Conservation (phyloP, 129 eudicot species). For the Centella asiatica region DNA sequence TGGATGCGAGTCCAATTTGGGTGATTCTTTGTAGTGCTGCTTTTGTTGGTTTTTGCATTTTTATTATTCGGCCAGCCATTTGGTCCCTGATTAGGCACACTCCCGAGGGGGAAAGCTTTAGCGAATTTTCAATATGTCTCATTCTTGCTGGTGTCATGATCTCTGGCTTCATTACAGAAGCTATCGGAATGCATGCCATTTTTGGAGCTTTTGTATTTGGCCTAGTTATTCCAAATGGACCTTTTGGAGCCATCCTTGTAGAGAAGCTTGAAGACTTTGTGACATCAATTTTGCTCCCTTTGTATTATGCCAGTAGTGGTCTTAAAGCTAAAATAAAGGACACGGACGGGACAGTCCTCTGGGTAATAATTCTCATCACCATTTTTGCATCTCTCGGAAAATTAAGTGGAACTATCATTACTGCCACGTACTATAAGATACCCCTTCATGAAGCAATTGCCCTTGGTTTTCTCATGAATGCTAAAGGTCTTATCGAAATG, state of each 20-base stretch:
- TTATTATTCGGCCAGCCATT: constrained; percentile 15
- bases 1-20: constrained; percentile 3
- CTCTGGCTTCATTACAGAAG: constrained; percentile 22
- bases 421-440: constrained; percentile 15
- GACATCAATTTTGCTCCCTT: constrained; percentile 22
- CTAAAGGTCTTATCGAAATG: constrained; percentile 23
- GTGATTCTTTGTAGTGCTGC: constrained; percentile 2
- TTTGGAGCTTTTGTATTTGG: constrained; percentile 27
- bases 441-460: constrained; percentile 25
- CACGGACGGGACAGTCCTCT: not conserved
- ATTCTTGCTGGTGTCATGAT: constrained; percentile 22
- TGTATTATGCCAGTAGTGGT: constrained; percentile 17
- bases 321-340: constrained; percentile 1
- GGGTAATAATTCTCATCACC: not conserved
- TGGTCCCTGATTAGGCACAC: constrained; percentile 8
- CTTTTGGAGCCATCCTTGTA: constrained; percentile 12
- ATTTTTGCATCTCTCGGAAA: constrained; percentile 7
- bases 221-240: constrained; percentile 21
- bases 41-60: constrained; percentile 11
- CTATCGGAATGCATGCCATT: constrained; percentile 22
- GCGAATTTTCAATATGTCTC: constrained; percentile 12
- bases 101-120: constrained; percentile 20
- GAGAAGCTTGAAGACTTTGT: constrained; percentile 28
- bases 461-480: constrained; percentile 19
- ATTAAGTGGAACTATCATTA: constrained; percentile 15